Percentiles rank a stretch among this genome's conserved stretches.
Conservation (phyloP, 176 grass and related monocot genomes). For the Rhynchospora breviuscula region DNA sequence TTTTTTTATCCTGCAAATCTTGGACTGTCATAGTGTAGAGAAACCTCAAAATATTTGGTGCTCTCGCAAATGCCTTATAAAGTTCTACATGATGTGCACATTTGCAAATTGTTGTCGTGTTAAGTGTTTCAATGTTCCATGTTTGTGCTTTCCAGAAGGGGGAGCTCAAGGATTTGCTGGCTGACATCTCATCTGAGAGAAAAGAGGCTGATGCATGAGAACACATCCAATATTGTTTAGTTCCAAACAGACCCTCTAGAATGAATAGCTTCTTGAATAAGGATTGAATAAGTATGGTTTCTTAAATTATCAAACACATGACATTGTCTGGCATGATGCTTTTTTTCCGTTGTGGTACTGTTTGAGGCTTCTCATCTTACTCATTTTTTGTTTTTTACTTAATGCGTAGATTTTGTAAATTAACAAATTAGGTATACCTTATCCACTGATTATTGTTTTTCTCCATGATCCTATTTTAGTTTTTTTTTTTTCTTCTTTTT, state of each 20-base stretch:
- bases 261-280: background rate
- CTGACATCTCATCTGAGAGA: constrained; percentile 31
- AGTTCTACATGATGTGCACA: background rate
- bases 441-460: background rate
- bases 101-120: background rate
- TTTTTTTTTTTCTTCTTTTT: background rate
- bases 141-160: constrained; percentile 59
- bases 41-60: constrained; percentile 3
- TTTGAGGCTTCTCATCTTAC: too few relatives aligned
- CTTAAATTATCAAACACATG: too few relatives aligned
- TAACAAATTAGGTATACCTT: background rate
- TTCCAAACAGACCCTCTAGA: background rate
- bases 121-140: background rate
- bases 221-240: background rate
- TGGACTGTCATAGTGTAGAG: background rate
- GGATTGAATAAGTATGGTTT: too few relatives aligned
- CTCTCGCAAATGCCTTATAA: background rate
- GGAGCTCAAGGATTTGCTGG: constrained; percentile 69
- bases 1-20: background rate
- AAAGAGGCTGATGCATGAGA: constrained; percentile 25
- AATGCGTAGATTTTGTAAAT: too few relatives aligned
- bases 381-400: too few relatives aligned
- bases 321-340: too few relatives aligned
- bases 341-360: too few relatives aligned
- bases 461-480: background rate